Conservation (phyloP, 805 yeast species). For the Myxozyma kluyveri region DNA sequence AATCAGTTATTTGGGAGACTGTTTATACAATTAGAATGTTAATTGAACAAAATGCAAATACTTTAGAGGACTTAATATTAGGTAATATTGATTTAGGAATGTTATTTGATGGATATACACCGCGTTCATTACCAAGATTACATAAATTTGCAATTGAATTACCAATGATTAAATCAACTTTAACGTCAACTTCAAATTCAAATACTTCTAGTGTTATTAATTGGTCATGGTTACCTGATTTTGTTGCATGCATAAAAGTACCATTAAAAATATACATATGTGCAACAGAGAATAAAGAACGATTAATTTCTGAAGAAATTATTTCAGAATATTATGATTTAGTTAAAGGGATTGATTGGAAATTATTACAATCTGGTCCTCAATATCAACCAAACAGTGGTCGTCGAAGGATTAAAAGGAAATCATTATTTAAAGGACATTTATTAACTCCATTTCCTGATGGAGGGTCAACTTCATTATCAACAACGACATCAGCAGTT, state of each 20-base stretch:
- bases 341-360: slow-evolving; percentile 24
- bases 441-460: slow-evolving; percentile 15
- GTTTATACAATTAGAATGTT: slow-evolving; percentile 27
- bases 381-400: slow-evolving; percentile 5
- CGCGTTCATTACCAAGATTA: slow-evolving; percentile 18
- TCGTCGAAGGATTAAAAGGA: slow-evolving; percentile 21
- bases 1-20: slow-evolving; percentile 25
- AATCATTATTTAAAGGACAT: slow-evolving; percentile 24
- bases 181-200: no score
- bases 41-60: slow-evolving; percentile 24
- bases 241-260: slow-evolving; percentile 8
- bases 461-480: background rate
- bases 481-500: no score
- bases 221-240: slow-evolving; percentile 24
- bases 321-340: background rate
- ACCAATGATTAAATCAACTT: background rate
- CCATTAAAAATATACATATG: slow-evolving; percentile 15
- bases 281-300: background rate
- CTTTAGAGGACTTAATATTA: slow-evolving; percentile 24
- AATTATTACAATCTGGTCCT: slow-evolving; percentile 2
- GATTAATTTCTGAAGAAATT: background rate
- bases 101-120: slow-evolving; percentile 24
- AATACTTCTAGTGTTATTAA: background rate
- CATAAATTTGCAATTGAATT: slow-evolving; percentile 17
- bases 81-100: slow-evolving; percentile 22